Conservation (phyloP, 768 basidiomycete species). For the Rubroboletus pulcherrimus region DNA sequence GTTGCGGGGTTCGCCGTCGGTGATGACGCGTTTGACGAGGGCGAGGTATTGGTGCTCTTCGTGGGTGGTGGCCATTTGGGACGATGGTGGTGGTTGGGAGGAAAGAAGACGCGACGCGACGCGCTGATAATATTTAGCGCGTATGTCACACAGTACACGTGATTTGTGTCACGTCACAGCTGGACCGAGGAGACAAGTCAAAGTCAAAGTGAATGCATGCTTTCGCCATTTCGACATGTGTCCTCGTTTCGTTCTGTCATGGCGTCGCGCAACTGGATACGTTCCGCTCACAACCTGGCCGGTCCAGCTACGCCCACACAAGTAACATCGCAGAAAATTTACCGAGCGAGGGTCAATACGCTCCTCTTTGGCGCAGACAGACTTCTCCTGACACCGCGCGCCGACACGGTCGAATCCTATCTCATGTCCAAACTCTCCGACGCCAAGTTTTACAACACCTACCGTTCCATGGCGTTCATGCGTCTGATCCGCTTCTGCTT, state of each 20-base stretch:
- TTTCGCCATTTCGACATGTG: conserved; percentile 5
- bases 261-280: conserved; percentile 1
- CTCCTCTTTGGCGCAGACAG: conserved; percentile 28
- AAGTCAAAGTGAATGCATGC: background rate
- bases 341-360: conserved; percentile 24
- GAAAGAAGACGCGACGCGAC: conserved; percentile 4
- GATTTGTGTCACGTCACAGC: conserved; percentile 15
- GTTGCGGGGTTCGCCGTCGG: conserved; percentile 70
- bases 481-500: conserved; percentile 41
- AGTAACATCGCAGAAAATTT: conserved; percentile 10
- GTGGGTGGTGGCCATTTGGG: conserved; percentile 35
- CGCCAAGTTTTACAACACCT: conserved; percentile 26
- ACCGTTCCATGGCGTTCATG: conserved; percentile 34
- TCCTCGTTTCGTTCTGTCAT: conserved; percentile 3
- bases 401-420: conserved; percentile 18
- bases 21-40: conserved; percentile 74
- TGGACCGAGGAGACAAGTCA: background rate
- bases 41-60: conserved; percentile 90
- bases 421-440: conserved; percentile 23
- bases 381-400: conserved; percentile 20
- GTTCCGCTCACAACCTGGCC: background rate
- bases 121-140: conserved; percentile 6
- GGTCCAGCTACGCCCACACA: background rate
- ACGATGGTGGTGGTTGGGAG: conserved; percentile 4
- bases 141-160: conserved; percentile 8